Evolutionary conservation across 2,329 filamentous ascomycete species (phyloP).

Genomic region (Xylaria polymorpha): DNA sequence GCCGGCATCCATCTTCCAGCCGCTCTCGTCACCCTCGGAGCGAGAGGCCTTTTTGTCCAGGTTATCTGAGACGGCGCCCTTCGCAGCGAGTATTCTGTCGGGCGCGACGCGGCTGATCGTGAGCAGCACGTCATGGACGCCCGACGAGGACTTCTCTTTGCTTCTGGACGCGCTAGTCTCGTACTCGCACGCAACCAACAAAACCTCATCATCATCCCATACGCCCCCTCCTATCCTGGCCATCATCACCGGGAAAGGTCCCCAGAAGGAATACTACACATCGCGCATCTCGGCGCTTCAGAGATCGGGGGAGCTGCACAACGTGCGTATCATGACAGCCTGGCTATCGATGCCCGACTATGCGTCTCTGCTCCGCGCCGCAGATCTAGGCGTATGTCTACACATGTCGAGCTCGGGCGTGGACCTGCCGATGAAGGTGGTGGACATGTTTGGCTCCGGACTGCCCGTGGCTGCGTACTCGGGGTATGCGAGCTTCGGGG

Average conservation of each 20-base stretch:
- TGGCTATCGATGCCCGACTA: slow-evolving; percentile 90
- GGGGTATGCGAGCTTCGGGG: slow-evolving; percentile 86
- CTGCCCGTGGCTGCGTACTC: slow-evolving; percentile 90
- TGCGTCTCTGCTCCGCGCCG: slow-evolving; percentile 82
- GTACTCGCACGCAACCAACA: slow-evolving; percentile 59
- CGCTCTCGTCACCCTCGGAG: slow-evolving; percentile 62
- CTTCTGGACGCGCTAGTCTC: slow-evolving; percentile 83
- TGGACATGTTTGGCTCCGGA: slow-evolving; percentile 98
- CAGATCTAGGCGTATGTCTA: slow-evolving; percentile 89
- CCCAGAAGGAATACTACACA: slow-evolving; percentile 82
- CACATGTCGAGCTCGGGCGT: slow-evolving; percentile 95
- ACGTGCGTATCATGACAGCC: slow-evolving; percentile 79
- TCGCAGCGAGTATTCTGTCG: slow-evolving; percentile 68
- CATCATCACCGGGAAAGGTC: slow-evolving; percentile 95
- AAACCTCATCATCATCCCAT: not conserved
- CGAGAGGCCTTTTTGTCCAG: slow-evolving; percentile 70
- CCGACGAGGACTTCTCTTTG: slow-evolving; percentile 93
- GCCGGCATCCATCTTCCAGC: slow-evolving; percentile 84
- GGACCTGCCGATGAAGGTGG: slow-evolving; percentile 98
- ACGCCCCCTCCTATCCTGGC: slow-evolving; percentile 73
- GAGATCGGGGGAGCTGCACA: slow-evolving; percentile 70
- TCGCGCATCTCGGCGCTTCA: slow-evolving; percentile 71
- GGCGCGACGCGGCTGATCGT: slow-evolving; percentile 77
- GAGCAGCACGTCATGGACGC: slow-evolving; percentile 96
- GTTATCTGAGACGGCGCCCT: slow-evolving; percentile 71